Base-by-base conservation (phyloP, 345 rosid species). In the Limnanthes douglasii region DNA sequence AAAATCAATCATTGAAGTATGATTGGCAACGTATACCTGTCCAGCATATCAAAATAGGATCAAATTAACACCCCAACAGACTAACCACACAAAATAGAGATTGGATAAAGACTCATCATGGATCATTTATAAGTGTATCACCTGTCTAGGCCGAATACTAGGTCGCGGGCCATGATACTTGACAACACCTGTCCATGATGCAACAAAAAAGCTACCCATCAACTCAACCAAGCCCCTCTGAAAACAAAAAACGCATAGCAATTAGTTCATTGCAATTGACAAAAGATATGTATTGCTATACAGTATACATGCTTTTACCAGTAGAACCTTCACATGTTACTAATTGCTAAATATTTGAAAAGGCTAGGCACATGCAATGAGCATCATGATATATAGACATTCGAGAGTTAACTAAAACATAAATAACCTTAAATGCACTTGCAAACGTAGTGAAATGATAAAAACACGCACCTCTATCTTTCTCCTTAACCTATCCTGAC, bases 1-100 rank as follows among this genome's bases (percentile, higher is more conserved):
- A 64, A 92, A 92, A 70, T 92, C 99, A 39, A 92, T 92, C 99
- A 92, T 85, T 45, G 99, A 92, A 50, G 99, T 92, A 59, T 92
- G 99, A 59, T 92, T 85, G 67, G 93, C 94, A 39, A 85, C 99
- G 62, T 60, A 92, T 28, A 81, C 96, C 96, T 92, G 90, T 37
- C 42, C 35, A 30, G 46, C 18, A 20, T 12, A 36, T 23, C 19
- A 28, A 13, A 43, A 19, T 43, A 9, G 34, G 2, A 45, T 23
- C 16, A 31, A 37, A 8, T 18, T 22, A 25, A 20, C 30, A 26
- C 4, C 30, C 4, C 8, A 15, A 32, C 2, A 11, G n/a, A 11
- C 4, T 34, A 6, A 18, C 15, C 21, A 34, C 15, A 34, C n/a
- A 18, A 6, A 2, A 6, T n/a, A 18, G 20, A 15, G 32, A 15